Evolutionary conservation across 805 yeast genomes (phyloP).

Genomic region (Ogataea salicorniae): DNA sequence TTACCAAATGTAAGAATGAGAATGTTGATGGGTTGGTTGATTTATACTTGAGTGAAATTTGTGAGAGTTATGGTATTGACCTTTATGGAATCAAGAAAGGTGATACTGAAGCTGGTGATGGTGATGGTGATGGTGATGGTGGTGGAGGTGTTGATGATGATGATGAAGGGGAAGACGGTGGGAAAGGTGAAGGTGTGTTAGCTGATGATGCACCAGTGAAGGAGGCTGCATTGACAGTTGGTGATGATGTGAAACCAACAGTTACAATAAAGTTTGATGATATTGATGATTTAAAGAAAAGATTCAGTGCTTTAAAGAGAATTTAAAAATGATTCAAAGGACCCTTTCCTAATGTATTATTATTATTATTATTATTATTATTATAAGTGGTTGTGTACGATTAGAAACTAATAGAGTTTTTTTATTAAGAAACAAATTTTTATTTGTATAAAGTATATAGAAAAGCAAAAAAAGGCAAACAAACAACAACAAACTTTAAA

Average conservation of each 20-base stretch:
- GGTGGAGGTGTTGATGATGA: no score
- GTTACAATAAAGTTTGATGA: constrained; percentile 11
- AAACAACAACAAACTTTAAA: no score
- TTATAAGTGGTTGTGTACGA: no score
- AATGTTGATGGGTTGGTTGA: constrained; percentile 23
- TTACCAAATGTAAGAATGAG: constrained; percentile 24
- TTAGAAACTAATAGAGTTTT: no score
- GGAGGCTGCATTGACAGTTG: background rate
- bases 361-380: no score
- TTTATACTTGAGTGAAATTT: constrained; percentile 25
- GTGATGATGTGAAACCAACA: background rate
- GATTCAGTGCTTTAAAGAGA: constrained; percentile 42
- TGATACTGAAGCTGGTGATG: constrained; percentile 1
- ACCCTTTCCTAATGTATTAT: no score
- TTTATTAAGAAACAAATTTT: no score
- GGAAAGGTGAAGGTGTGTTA: background rate
- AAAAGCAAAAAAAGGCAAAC: no score
- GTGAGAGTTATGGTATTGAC: constrained; percentile 26
- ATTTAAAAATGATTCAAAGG: constrained; percentile 3
- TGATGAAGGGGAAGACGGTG: constrained; percentile 6
- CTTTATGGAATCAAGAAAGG: constrained; percentile 16
- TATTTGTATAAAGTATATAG: no score
- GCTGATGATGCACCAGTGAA: background rate
- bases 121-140: constrained; percentile 4
- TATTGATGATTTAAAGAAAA: constrained; percentile 28